Conservation (phyloP, 2,329 filamentous ascomycete genomes). For the Xylaria sp. region DNA sequence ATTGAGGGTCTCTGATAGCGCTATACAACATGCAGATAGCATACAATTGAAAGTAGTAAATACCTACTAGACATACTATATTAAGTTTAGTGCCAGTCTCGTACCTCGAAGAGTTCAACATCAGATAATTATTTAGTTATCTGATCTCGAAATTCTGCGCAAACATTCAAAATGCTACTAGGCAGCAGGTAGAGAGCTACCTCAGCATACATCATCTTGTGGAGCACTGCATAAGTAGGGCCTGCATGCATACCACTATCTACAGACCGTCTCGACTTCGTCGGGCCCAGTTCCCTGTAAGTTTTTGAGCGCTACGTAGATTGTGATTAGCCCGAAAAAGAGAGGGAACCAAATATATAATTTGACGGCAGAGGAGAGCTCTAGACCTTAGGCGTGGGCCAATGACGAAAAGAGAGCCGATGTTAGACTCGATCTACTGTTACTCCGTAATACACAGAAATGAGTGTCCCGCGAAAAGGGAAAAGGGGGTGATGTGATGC, state of each 20-base stretch:
- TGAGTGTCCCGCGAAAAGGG: not conserved
- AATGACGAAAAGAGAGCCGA: slow-evolving; percentile 17
- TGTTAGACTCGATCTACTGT: slow-evolving; percentile 8
- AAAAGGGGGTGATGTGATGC: slow-evolving; percentile 10
- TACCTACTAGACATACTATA: no score
- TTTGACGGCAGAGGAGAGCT: slow-evolving; percentile 9
- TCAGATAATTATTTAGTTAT: no score
- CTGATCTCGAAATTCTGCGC: no score
- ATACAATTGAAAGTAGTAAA: no score
- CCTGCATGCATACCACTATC: not conserved
- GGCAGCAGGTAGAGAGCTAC: no score
- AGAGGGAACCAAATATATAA: slow-evolving; percentile 15
- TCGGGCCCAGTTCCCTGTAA: not conserved
- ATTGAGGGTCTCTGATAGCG: not conserved
- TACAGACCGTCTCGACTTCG: slow-evolving; percentile 14
- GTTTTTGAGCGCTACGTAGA: not conserved
- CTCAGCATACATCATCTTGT: no score
- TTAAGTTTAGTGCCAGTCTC: no score
- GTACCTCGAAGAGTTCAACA: no score
- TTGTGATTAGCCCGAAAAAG: not conserved
- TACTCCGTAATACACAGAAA: not conserved
- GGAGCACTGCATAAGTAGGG: no score
- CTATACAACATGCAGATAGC: no score
- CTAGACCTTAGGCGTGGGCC: not conserved
- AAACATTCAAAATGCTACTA: not conserved